Evolutionary conservation across 805 yeast genomes (phyloP).

Genomic region (Candida loeiensis): DNA sequence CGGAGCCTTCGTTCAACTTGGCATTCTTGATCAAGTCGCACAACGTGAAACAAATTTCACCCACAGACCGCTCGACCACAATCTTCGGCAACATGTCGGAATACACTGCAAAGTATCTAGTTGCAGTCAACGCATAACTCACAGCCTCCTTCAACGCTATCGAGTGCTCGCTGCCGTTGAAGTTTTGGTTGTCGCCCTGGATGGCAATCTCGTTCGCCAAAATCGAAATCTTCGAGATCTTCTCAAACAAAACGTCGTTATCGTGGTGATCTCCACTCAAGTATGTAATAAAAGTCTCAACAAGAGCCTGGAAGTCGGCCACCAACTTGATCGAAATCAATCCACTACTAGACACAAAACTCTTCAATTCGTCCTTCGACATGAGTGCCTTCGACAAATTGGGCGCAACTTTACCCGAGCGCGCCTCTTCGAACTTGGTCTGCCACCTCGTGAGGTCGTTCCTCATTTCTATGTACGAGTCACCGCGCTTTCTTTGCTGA

Average conservation of each 20-base stretch:
- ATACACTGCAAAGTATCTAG: slow-evolving; percentile 69
- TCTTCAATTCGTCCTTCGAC: slow-evolving; percentile 23
- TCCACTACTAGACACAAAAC: slow-evolving; percentile 38
- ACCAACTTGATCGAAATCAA: slow-evolving; percentile 44
- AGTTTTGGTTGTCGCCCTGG: slow-evolving; percentile 24
- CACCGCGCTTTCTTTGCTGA: slow-evolving; percentile 7
- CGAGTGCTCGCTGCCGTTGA: slow-evolving; percentile 37
- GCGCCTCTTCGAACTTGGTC: slow-evolving; percentile 46
- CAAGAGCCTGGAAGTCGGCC: slow-evolving; percentile 43
- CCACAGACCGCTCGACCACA: slow-evolving; percentile 69
- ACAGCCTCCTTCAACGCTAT: slow-evolving; percentile 59
- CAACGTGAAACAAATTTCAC: slow-evolving; percentile 65
- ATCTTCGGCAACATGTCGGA: slow-evolving; percentile 63
- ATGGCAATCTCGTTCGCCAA: slow-evolving; percentile 40
- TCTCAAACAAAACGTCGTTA: slow-evolving; percentile 45
- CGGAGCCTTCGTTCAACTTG: slow-evolving; percentile 34
- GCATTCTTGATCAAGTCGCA: slow-evolving; percentile 58
- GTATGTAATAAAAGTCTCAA: slow-evolving; percentile 43
- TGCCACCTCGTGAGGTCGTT: slow-evolving; percentile 47
- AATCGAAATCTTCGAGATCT: slow-evolving; percentile 48
- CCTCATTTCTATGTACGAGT: slow-evolving; percentile 15
- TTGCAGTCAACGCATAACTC: slow-evolving; percentile 70
- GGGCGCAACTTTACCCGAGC: slow-evolving; percentile 27
- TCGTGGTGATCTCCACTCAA: slow-evolving; percentile 27
- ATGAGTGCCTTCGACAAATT: slow-evolving; percentile 18